Evolutionary conservation across 805 yeast genomes (phyloP).

Genomic region (Ogataea haglerorum): DNA sequence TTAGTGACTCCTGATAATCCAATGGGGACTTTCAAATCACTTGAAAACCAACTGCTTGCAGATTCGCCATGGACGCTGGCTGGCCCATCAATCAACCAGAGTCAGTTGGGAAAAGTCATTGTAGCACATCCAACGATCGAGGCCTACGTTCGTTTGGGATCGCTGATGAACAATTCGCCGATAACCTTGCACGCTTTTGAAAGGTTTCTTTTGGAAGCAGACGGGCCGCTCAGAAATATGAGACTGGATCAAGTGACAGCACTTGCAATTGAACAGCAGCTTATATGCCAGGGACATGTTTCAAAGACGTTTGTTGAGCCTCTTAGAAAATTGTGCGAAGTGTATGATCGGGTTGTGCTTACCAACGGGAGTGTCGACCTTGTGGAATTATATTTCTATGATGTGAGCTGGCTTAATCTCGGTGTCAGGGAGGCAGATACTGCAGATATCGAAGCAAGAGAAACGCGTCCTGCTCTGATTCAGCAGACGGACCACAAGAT

Average conservation of each 20-base stretch:
- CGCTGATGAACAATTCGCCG: constrained; percentile 49
- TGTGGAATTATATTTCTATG: constrained; percentile 57
- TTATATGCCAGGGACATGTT: constrained; percentile 59
- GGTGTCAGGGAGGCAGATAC: constrained; percentile 16
- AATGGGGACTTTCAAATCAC: constrained; percentile 28
- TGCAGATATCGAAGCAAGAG: background rate
- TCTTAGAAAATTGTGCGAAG: constrained; percentile 43
- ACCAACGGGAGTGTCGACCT: constrained; percentile 45
- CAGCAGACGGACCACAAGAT: constrained; percentile 23
- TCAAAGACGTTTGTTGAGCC: constrained; percentile 39
- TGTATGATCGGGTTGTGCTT: constrained; percentile 39
- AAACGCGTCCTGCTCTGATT: constrained; percentile 5
- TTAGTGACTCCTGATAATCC: constrained; percentile 30
- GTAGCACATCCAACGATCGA: constrained; percentile 46
- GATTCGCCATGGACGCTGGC: constrained; percentile 33
- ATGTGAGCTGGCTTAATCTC: constrained; percentile 61
- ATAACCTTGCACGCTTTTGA: constrained; percentile 56
- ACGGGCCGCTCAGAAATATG: constrained; percentile 35
- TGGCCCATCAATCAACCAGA: constrained; percentile 13
- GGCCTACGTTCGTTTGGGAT: constrained; percentile 48
- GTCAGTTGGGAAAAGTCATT: constrained; percentile 15
- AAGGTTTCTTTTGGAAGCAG: constrained; percentile 58
- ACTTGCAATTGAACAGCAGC: constrained; percentile 54
- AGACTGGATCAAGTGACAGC: constrained; percentile 39
- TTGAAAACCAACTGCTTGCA: constrained; percentile 27